These are phyloP conservation scores for Podospora pseudoanserina DNA, from an alignment of 495 filamentous ascomycete genomes.

Conservation along the genomic window DNA sequence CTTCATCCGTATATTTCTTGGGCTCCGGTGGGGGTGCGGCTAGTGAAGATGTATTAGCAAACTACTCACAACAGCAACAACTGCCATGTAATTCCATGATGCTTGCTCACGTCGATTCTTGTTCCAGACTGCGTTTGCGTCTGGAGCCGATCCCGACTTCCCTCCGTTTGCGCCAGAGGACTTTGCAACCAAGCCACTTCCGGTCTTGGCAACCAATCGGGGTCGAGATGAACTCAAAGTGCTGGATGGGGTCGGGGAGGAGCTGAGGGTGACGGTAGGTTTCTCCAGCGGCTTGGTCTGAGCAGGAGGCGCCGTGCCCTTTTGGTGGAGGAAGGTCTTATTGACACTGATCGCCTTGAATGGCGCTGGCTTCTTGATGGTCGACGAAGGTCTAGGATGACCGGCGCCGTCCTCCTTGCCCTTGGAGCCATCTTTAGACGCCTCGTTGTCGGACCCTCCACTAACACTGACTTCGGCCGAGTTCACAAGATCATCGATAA, in stretches of 20 bases:
- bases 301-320: conserved; percentile 38
- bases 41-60: conserved; percentile 26
- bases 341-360: conserved; percentile 97
- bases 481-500: conserved; percentile 47
- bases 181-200: conserved; percentile 48
- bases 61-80: conserved; percentile 13
- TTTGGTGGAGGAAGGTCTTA: conserved; percentile 71
- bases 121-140: conserved; percentile 88
- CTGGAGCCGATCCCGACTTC: conserved; percentile 47
- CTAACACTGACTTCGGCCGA: conserved; percentile 57
- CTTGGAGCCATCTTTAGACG: conserved; percentile 51
- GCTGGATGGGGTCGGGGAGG: conserved; percentile 32
- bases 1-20: conserved; percentile 95
- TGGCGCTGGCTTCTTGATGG: conserved; percentile 73
- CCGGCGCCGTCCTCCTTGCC: conserved; percentile 52
- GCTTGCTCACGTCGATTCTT: conserved; percentile 76
- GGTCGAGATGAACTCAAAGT: conserved; percentile 47
- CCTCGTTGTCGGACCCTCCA: conserved; percentile 68
- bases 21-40: conserved; percentile 73
- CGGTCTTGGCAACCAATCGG: conserved; percentile 52
- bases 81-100: neutral
- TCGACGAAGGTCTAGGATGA: conserved; percentile 63
- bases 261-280: conserved; percentile 31
- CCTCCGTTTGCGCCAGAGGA: conserved; percentile 52
- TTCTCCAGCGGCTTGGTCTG: conserved; percentile 53